Percentiles rank a stretch among this genome's conserved stretches.
phyloP scores from a whole-genome alignment of 306 rosid genomes.

The Rosa chinensis region DNA sequence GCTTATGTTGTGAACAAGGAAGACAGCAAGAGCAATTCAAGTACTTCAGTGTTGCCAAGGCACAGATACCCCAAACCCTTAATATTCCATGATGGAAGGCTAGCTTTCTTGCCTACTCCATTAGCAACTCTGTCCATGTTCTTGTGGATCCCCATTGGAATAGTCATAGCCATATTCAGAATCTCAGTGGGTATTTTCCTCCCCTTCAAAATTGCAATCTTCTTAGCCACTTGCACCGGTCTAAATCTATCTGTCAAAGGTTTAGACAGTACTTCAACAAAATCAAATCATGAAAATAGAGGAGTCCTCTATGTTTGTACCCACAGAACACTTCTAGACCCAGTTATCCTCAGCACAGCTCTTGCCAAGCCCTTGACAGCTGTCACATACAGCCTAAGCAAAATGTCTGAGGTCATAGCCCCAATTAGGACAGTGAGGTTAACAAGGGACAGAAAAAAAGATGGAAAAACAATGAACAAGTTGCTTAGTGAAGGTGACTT shows the following conservation, averaged over 20 bases:
- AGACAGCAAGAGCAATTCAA: constrained; percentile 30
- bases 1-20: constrained; percentile 62
- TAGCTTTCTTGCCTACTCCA: constrained; percentile 88
- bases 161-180: constrained; percentile 58
- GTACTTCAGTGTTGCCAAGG: constrained; percentile 39
- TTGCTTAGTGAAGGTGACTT: constrained; percentile 65
- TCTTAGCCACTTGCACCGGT: constrained; percentile 48
- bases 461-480: constrained; percentile 65
- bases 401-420: constrained; percentile 56
- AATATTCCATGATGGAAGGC: constrained; percentile 88
- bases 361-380: constrained; percentile 61
- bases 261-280: neutral
- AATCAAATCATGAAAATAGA: constrained; percentile 24
- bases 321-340: constrained; percentile 78
- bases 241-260: constrained; percentile 41
- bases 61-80: constrained; percentile 73
- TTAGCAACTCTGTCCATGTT: constrained; percentile 66
- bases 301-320: constrained; percentile 74
- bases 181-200: constrained; percentile 58
- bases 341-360: constrained; percentile 57
- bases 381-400: constrained; percentile 74
- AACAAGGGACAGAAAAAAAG: constrained; percentile 66
- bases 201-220: constrained; percentile 46
- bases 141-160: constrained; percentile 78
- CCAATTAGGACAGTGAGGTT: constrained; percentile 64